A percentile compares a stretch with the other conserved stretches of the same genome.
These are phyloP conservation scores for Adenanthera pavonina DNA, from an alignment of 306 rosid species.

Conservation along the genomic window DNA sequence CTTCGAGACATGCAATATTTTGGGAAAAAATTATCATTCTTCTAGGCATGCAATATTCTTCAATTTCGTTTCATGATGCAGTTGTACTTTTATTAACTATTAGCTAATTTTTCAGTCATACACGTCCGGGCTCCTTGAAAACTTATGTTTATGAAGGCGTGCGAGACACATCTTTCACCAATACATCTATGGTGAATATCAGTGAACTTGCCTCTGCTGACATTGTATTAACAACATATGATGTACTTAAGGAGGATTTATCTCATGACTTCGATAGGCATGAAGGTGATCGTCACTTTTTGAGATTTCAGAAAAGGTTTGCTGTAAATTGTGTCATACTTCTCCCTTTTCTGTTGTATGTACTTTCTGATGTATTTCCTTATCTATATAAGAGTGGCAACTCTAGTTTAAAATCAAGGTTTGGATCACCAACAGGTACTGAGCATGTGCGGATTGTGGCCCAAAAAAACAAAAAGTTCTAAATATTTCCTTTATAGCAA, in stretches of 20 bases:
- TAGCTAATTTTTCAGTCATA: constrained; percentile 68
- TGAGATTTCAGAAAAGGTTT: constrained; percentile 96
- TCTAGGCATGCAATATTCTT: constrained; percentile 18
- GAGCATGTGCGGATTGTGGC: neutral
- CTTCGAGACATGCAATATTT: constrained; percentile 17
- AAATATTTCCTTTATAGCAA: constrained; percentile 12
- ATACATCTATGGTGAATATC: constrained; percentile 59
- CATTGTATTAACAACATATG: constrained; percentile 89
- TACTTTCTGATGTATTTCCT: constrained; percentile 10
- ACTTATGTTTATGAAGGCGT: constrained; percentile 84
- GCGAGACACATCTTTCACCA: constrained; percentile 68
- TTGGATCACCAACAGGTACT: constrained; percentile 15
- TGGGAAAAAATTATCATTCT: neutral
- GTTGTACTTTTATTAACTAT: constrained; percentile 36
- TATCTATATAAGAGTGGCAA: constrained; percentile 22
- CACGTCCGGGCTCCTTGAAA: constrained; percentile 79
- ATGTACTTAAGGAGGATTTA: constrained; percentile 88
- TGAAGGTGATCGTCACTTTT: constrained; percentile 82
- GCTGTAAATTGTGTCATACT: constrained; percentile 35
- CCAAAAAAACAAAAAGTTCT: neutral
- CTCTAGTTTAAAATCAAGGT: constrained; percentile 3
- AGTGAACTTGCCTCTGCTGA: constrained; percentile 76
- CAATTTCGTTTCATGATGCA: constrained; percentile 25
- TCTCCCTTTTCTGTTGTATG: constrained; percentile 14
- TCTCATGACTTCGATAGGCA: constrained; percentile 95